These are phyloP conservation scores for Cetraspora pellucida DNA, from an alignment of 192 early-diverging fungal species.

Conservation along the genomic window DNA sequence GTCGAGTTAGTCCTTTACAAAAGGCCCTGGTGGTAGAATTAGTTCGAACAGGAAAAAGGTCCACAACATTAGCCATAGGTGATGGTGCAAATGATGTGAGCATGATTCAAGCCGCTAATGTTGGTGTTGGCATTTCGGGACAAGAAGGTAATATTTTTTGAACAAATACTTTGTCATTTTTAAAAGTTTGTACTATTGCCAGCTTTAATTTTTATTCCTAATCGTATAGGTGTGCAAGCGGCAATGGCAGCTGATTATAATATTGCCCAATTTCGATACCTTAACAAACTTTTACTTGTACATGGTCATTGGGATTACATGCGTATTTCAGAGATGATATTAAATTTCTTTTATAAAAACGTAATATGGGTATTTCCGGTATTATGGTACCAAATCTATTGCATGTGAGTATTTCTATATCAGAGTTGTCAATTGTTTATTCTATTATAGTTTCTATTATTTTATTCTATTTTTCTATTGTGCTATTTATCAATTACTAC, in stretches of 20 bases:
- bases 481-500: too few relatives aligned
- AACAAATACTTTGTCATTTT: too few relatives aligned
- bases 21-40: conserved; percentile 94
- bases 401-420: conserved; percentile 54
- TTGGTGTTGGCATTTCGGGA: conserved; percentile 78
- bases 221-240: conserved; percentile 74
- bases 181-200: too few relatives aligned
- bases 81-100: conserved; percentile 90
- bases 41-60: conserved; percentile 73
- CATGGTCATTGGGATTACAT: conserved; percentile 93
- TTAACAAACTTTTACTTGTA: conserved; percentile 83
- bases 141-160: conserved; percentile 65
- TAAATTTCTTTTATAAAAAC: conserved; percentile 98
- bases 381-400: conserved; percentile 95
- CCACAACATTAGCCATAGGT: conserved; percentile 71
- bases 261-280: conserved; percentile 89
- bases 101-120: conserved; percentile 97
- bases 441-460: too few relatives aligned
- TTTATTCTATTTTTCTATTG: too few relatives aligned
- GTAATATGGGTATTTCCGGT: conserved; percentile 89
- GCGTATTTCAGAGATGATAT: conserved; percentile 85
- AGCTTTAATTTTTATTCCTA: neutral
- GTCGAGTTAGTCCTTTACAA: conserved; percentile 90
- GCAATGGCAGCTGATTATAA: conserved; percentile 94
- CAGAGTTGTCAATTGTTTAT: too few relatives aligned